phyloP scores from a whole-genome alignment of 2,329 filamentous ascomycete species.

The Hypoxylon sp. region DNA sequence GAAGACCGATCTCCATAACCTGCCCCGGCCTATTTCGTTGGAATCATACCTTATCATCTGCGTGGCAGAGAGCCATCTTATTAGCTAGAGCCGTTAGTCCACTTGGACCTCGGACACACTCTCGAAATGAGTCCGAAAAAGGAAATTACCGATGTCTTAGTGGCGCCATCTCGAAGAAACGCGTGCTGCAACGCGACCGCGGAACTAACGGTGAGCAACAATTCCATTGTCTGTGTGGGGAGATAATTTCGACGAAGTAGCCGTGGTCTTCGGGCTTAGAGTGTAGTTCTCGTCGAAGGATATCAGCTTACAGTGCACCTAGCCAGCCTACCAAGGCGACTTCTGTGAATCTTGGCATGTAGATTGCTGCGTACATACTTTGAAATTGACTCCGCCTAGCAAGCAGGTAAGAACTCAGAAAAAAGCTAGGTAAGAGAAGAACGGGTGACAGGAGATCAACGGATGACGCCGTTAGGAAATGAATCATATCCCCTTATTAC shows the following conservation, averaged over 20 bases:
- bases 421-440: no score
- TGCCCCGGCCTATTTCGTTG: constrained; percentile 1
- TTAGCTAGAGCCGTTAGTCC: constrained; percentile 8
- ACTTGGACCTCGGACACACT: constrained; percentile 28
- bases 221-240: not conserved
- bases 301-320: not conserved
- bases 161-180: constrained; percentile 21
- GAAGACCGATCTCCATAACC: constrained; percentile 30
- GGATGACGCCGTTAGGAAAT: no score
- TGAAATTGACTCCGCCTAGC: not conserved
- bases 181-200: constrained; percentile 14
- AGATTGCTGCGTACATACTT: no score
- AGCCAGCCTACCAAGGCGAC: no score
- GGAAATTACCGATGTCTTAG: constrained; percentile 31
- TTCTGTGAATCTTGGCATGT: not conserved
- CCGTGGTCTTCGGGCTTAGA: not conserved
- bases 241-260: not conserved
- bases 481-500: no score
- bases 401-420: not conserved
- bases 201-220: not conserved
- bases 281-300: not conserved
- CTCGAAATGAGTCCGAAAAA: constrained; percentile 28
- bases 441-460: no score
- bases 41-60: constrained; percentile 20
- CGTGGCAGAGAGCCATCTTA: constrained; percentile 10